These are phyloP conservation scores for Marasmius fiardii DNA, from an alignment of 1,284 basidiomycete genomes.

Conservation along the genomic window DNA sequence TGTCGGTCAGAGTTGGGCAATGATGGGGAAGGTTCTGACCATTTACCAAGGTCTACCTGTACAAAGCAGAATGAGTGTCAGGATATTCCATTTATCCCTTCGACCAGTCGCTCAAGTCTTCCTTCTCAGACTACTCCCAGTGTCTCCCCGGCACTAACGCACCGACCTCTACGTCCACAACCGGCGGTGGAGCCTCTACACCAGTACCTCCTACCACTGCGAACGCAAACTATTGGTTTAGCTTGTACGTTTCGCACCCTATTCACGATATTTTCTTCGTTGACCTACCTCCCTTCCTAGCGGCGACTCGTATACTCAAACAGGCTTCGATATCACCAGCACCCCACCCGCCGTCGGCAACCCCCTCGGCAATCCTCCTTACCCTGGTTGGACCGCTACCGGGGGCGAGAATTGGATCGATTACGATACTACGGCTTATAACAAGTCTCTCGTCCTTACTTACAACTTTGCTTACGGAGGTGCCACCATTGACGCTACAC, in stretches of 20 bases:
- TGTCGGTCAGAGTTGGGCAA: not conserved
- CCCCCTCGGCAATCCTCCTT: conserved; percentile 54
- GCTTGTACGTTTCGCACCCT: conserved; percentile 40
- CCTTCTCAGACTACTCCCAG: conserved; percentile 7
- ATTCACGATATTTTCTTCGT: no score
- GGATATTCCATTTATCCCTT: not conserved
- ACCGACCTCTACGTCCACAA: conserved; percentile 17
- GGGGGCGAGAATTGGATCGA: conserved; percentile 59
- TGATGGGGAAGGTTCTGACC: not conserved
- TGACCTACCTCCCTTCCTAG: conserved; percentile 22
- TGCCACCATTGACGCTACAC: conserved; percentile 52
- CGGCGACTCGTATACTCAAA: conserved; percentile 58
- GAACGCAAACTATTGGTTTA: conserved; percentile 44
- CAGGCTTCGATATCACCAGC: conserved; percentile 40
- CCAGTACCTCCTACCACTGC: conserved; percentile 14
- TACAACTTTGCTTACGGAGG: conserved; percentile 63
- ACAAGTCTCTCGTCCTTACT: conserved; percentile 48
- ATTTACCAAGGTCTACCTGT: conserved; percentile 18
- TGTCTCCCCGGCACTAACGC: not conserved
- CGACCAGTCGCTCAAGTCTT: not conserved
- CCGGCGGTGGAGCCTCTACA: conserved; percentile 17
- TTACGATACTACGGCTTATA: conserved; percentile 43
- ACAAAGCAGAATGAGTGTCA: not conserved
- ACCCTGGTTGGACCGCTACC: conserved; percentile 52
- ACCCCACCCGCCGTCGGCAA: conserved; percentile 42